phyloP scores from a whole-genome alignment of 1,139 yeast genomes.

The Arxiozyma slooffiae region DNA sequence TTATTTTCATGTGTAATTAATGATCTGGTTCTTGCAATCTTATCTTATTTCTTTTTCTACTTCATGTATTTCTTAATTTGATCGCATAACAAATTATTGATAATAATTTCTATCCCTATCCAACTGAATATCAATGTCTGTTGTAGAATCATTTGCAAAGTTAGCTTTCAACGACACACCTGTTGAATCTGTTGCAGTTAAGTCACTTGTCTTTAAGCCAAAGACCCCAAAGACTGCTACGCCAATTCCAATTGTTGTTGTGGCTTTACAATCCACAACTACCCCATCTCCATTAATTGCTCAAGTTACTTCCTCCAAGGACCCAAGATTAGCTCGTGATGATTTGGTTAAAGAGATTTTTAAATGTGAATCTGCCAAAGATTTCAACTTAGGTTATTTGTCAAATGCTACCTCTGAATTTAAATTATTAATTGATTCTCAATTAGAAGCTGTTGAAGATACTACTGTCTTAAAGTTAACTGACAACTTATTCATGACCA shows the following conservation, averaged over 20 bases:
- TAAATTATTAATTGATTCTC: slow-evolving; percentile 55
- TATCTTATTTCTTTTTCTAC: too few species aligned
- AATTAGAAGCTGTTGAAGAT: slow-evolving; percentile 37
- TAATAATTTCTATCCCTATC: neutral
- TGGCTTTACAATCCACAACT: slow-evolving; percentile 61
- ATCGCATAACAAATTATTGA: too few species aligned
- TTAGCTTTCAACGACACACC: slow-evolving; percentile 42
- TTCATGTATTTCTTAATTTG: too few species aligned
- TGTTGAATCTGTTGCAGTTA: slow-evolving; percentile 41
- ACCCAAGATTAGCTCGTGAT: slow-evolving; percentile 79
- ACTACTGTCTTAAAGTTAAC: slow-evolving; percentile 43
- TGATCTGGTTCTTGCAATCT: too few species aligned
- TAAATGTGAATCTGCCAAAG: slow-evolving; percentile 47
- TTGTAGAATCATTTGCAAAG: slow-evolving; percentile 51
- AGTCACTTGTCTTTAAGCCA: slow-evolving; percentile 81
- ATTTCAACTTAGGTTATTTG: slow-evolving; percentile 56
- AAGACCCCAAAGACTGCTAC: slow-evolving; percentile 76
- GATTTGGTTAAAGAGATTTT: slow-evolving; percentile 66
- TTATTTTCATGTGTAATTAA: neutral
- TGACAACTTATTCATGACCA: slow-evolving; percentile 46
- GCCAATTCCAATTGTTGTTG: slow-evolving; percentile 74
- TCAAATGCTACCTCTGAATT: slow-evolving; percentile 48
- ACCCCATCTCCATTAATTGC: slow-evolving; percentile 66
- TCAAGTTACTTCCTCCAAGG: slow-evolving; percentile 61
- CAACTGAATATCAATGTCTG: slow-evolving; percentile 36